These are phyloP conservation scores for Emmonsia crescens DNA, from an alignment of 2,329 filamentous ascomycete genomes.

Conservation along the genomic window DNA sequence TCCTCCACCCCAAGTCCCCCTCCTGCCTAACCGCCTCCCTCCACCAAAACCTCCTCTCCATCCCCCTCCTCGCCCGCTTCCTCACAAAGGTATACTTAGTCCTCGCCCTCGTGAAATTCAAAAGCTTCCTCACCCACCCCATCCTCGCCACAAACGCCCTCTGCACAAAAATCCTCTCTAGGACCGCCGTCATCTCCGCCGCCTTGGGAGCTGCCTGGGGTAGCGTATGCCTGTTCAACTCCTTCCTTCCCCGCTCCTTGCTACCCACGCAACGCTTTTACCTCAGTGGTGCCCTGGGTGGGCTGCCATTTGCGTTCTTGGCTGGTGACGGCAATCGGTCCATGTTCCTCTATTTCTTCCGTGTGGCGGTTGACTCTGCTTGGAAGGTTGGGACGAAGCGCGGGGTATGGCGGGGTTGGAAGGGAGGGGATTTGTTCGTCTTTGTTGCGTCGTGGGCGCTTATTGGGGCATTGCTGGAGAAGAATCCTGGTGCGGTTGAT, in stretches of 20 bases:
- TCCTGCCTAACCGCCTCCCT: conserved; percentile 81
- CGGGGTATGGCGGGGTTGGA: conserved; percentile 73
- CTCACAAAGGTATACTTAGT: conserved; percentile 54
- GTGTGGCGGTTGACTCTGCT: conserved; percentile 67
- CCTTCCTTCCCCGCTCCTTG: conserved; percentile 59
- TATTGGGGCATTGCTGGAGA: conserved; percentile 67
- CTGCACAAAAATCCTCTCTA: conserved; percentile 57
- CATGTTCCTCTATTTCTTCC: conserved; percentile 62
- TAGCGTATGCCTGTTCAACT: conserved; percentile 79
- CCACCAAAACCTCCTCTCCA: conserved; percentile 74
- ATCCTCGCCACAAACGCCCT: conserved; percentile 56
- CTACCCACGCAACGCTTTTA: conserved; percentile 81
- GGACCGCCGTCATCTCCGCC: conserved; percentile 67
- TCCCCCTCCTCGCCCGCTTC: conserved; percentile 67
- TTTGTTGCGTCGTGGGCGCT: conserved; percentile 71
- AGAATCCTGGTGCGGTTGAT: conserved; percentile 55
- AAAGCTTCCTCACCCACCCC: conserved; percentile 57
- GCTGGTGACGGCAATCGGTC: conserved; percentile 35
- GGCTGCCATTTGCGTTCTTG: conserved; percentile 67
- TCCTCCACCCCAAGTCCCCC: conserved; percentile 77
- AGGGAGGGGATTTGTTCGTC: conserved; percentile 72
- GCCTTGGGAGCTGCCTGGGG: conserved; percentile 83
- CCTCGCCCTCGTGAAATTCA: conserved; percentile 59
- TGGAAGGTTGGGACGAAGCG: conserved; percentile 94
- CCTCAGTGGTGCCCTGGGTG: conserved; percentile 73